Evolutionary conservation across 495 filamentous ascomycete species (phyloP).

Genomic region (Bathelium albidoporum): DNA sequence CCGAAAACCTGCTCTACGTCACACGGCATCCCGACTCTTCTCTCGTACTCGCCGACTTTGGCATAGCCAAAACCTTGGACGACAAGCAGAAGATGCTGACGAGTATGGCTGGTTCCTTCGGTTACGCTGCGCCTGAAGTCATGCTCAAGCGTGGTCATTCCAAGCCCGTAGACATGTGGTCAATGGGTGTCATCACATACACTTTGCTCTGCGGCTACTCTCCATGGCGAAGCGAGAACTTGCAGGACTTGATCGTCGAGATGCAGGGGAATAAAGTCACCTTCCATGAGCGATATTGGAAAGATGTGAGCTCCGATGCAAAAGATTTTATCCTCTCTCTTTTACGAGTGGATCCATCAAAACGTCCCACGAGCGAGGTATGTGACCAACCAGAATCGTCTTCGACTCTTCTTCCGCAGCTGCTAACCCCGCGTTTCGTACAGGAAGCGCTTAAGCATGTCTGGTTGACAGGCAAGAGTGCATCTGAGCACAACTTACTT

Average conservation of each 20-base stretch:
- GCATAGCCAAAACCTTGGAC: constrained; percentile 97
- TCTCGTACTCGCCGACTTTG: constrained; percentile 92
- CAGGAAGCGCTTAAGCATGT: constrained; percentile 70
- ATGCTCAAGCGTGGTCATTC: constrained; percentile 97
- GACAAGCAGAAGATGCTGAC: constrained; percentile 81
- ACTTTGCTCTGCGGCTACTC: constrained; percentile 99
- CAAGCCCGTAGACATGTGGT: constrained; percentile 99
- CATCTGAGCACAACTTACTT: constrained; percentile 89
- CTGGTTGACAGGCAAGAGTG: constrained; percentile 86
- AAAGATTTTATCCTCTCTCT: constrained; percentile 87
- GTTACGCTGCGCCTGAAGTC: constrained; percentile 94
- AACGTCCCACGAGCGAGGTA: constrained; percentile 70
- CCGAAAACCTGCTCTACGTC: constrained; percentile 93
- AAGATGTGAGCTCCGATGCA: constrained; percentile 88
- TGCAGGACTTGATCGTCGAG: constrained; percentile 91
- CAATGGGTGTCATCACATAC: constrained; percentile 96
- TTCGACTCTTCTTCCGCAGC: background rate
- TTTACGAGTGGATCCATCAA: constrained; percentile 65
- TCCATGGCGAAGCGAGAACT: constrained; percentile 88
- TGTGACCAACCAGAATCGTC: constrained; percentile 12
- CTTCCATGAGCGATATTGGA: constrained; percentile 98
- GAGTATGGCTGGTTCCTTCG: constrained; percentile 98
- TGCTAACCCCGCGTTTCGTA: constrained; percentile 2
- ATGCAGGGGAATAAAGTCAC: constrained; percentile 80
- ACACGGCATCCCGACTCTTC: constrained; percentile 65